Evolutionary conservation across 1,284 basidiomycete genomes (phyloP), one percentile per base, ranked within the genome.

Genomic region (Austroboletus olivaceoglutinosus): DNA sequence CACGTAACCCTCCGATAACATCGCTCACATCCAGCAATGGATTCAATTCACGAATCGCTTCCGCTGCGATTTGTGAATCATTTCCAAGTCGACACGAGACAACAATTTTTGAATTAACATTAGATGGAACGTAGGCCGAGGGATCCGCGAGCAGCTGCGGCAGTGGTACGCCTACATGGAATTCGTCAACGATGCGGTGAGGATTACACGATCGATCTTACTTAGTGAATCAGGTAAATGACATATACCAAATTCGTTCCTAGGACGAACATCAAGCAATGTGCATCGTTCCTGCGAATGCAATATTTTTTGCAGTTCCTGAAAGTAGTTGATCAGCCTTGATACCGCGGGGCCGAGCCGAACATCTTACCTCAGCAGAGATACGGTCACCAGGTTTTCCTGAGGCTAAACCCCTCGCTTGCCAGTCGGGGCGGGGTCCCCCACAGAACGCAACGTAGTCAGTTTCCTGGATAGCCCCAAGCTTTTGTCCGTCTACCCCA

Each of bases 81-180:
- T 98, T 98, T 1, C 96, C 95, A 19, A 93, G 75, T 21, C 93
- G 79, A 69, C 95, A 98, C 31, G 98, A 69, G 22, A 98, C 74
- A 51, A 82, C 77, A 50, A 81, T 64, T 40, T 56, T 55, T 7
- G 57, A 62, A 9, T 56, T 52, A 30, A 51, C 37, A 41, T 64
- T 55, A 13, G 52, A 21, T 10, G 72, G 63, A 31, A 80, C 48
- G 48, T 75, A 68, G 9, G 68, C 56, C 5, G 61, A 56, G 0
- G 90, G 89, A 54, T 85, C 69, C 4, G 80, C 78, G 11, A 86
- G 71, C 1, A 93, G 68, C 29, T 78, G 72, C 27, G 74, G 69
- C 11, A 93, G 72, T 0, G 91, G 88, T 4, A 92, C 67, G 60
- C 88, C 91, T 93, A 50, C 30, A 37, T 13, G 23, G 43, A 31